phyloP scores from a whole-genome alignment of 108 stramenopile species.

The Poteriospumella lacustris region DNA sequence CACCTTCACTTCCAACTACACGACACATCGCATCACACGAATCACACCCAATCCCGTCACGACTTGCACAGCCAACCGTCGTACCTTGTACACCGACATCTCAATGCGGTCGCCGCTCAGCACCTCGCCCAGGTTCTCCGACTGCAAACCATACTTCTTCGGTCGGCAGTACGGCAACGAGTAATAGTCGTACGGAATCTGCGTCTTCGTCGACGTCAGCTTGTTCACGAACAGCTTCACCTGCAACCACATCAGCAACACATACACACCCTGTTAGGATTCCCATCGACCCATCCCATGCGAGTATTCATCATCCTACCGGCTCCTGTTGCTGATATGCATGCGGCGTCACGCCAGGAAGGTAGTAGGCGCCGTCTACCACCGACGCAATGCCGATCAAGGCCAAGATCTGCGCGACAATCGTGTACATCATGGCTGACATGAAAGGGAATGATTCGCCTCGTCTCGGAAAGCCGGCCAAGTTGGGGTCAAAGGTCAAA shows the following conservation, averaged over 20 bases:
- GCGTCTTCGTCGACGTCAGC: conserved; percentile 61
- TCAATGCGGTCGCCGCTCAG: conserved; percentile 56
- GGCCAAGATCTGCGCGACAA: conserved; percentile 62
- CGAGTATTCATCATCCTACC: neutral
- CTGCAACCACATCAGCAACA: neutral
- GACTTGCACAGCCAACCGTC: neutral
- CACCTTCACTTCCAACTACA: conserved; percentile 22
- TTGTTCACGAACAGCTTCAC: conserved; percentile 53
- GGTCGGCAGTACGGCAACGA: conserved; percentile 87
- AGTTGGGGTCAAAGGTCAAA: too few relatives aligned
- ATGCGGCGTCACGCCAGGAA: conserved; percentile 35
- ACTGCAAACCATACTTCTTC: conserved; percentile 5
- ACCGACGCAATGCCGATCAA: neutral
- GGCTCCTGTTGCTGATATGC: conserved; percentile 21
- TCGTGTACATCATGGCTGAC: too few relatives aligned
- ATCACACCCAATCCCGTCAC: neutral
- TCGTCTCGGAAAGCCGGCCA: too few relatives aligned
- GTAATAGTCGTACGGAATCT: conserved; percentile 94
- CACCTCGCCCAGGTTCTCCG: conserved; percentile 54
- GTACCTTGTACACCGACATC: conserved; percentile 34
- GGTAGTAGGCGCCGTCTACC: conserved; percentile 33
- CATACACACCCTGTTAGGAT: too few relatives aligned
- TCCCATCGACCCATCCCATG: too few relatives aligned
- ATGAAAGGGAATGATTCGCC: too few relatives aligned
- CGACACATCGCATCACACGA: neutral